A percentile compares a stretch with the other conserved stretches of the same genome.
Conservation (phyloP, 495 filamentous ascomycete species). For the Penicillium salamii region DNA sequence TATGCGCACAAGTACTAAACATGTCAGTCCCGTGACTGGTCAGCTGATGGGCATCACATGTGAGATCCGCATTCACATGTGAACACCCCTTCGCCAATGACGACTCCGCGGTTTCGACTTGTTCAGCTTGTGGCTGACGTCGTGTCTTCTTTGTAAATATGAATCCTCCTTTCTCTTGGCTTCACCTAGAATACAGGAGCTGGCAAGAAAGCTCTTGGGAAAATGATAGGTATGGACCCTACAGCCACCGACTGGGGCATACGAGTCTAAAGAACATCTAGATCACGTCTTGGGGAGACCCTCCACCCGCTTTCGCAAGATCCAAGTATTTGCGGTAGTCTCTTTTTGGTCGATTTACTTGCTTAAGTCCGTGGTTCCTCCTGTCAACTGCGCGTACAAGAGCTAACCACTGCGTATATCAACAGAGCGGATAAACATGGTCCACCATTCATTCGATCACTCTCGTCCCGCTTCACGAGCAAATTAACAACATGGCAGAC, state of each 20-base stretch:
- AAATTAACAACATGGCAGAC: conserved; percentile 86
- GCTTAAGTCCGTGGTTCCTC: conserved; percentile 50
- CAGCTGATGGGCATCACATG: conserved; percentile 27
- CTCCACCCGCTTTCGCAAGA: conserved; percentile 83
- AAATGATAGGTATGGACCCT: conserved; percentile 43
- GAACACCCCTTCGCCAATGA: conserved; percentile 6
- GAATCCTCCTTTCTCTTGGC: background rate
- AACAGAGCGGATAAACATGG: conserved; percentile 81
- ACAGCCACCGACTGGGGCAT: background rate
- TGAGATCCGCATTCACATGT: conserved; percentile 39
- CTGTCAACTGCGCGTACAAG: background rate
- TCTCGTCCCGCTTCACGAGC: conserved; percentile 67
- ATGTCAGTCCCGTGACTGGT: background rate
- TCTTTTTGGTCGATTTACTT: conserved; percentile 89
- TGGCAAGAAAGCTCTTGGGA: background rate
- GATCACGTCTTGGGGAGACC: conserved; percentile 93
- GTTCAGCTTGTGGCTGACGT: conserved; percentile 4
- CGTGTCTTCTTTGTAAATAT: background rate
- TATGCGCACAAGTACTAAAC: too few relatives aligned
- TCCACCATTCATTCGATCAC: conserved; percentile 67
- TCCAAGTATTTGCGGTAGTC: conserved; percentile 88
- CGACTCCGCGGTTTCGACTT: background rate
- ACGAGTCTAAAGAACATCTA: conserved; percentile 15
- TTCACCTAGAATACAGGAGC: conserved; percentile 1
- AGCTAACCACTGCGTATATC: background rate